Conservation (phyloP, 352 stramenopile species). For the Phytophthora uliginosa region DNA sequence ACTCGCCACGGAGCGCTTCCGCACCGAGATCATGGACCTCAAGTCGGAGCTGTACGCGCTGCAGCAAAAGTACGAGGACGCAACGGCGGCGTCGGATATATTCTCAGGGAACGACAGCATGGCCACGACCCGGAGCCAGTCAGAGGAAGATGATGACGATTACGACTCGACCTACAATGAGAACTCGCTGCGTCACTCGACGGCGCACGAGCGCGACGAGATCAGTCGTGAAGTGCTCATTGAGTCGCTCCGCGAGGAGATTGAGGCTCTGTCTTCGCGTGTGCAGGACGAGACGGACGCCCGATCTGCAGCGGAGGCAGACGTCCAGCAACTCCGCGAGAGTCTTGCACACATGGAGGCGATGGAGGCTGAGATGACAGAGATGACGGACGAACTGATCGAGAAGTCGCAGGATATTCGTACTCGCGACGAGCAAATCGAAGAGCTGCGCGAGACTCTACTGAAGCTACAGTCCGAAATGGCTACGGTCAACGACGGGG, state of each 20-base stretch:
- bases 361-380: constrained; percentile 80
- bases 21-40: constrained; percentile 88
- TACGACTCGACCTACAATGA: constrained; percentile 48
- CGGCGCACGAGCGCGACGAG: constrained; percentile 67
- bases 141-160: constrained; percentile 45
- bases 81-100: constrained; percentile 21
- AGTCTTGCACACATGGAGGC: constrained; percentile 71
- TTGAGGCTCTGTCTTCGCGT: constrained; percentile 68
- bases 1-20: constrained; percentile 79
- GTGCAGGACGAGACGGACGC: constrained; percentile 77
- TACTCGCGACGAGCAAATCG: constrained; percentile 69
- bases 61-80: constrained; percentile 70
- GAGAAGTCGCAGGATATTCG: constrained; percentile 79
- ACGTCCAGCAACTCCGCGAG: constrained; percentile 68
- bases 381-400: constrained; percentile 87
- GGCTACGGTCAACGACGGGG: constrained; percentile 52
- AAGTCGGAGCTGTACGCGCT: constrained; percentile 86
- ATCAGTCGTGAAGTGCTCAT: constrained; percentile 75
- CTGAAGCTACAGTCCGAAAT: constrained; percentile 60
- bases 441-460: constrained; percentile 57
- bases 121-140: constrained; percentile 43
- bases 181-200: constrained; percentile 56
- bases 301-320: constrained; percentile 62
- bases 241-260: constrained; percentile 71
- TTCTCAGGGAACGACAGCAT: constrained; percentile 47